phyloP scores from a whole-genome alignment of 768 basidiomycete species.

The Mycena vitilis region DNA sequence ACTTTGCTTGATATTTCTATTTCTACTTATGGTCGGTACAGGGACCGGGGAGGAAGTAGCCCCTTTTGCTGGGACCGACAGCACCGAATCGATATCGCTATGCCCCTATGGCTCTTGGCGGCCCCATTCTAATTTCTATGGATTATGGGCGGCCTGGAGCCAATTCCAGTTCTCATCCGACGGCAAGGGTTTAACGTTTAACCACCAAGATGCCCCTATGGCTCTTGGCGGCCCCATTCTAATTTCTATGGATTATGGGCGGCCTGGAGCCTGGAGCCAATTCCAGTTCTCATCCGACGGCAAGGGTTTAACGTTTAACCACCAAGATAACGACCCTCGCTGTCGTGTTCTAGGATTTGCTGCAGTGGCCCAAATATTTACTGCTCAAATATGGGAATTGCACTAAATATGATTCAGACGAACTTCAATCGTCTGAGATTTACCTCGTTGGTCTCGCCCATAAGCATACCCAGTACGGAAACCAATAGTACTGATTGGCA shows the following conservation, averaged over 20 bases:
- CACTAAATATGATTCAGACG: neutral
- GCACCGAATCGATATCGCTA: neutral
- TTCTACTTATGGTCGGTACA: neutral
- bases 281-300: too few relatives aligned
- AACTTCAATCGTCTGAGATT: too few relatives aligned
- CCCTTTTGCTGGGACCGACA: neutral
- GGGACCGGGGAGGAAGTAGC: too few relatives aligned
- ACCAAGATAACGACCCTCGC: neutral
- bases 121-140: neutral
- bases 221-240: too few relatives aligned
- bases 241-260: too few relatives aligned
- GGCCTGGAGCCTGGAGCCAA: too few relatives aligned
- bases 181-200: too few relatives aligned
- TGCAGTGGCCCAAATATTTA: neutral
- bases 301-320: too few relatives aligned
- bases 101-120: neutral
- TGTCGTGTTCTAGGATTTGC: neutral
- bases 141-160: neutral
- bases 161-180: neutral
- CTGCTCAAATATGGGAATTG: neutral
- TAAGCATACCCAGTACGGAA: too few relatives aligned
- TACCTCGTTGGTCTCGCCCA: too few relatives aligned
- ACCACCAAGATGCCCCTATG: too few relatives aligned
- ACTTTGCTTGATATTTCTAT: neutral
- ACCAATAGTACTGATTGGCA: too few relatives aligned